Evolutionary conservation across 768 basidiomycete species (phyloP).

Genomic region (Rhizopogon roseolus): DNA sequence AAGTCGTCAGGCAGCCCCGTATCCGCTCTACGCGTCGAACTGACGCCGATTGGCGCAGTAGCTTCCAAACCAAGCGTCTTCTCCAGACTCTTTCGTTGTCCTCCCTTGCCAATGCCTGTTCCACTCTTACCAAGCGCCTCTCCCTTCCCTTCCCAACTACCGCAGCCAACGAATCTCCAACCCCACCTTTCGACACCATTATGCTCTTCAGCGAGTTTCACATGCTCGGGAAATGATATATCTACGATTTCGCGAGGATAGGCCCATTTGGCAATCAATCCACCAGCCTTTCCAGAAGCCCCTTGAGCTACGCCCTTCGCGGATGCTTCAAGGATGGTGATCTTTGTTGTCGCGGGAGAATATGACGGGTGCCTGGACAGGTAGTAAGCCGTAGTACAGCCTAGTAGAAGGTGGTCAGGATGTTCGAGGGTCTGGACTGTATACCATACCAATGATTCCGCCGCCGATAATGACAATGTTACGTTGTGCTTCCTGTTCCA

Average conservation of each 20-base stretch:
- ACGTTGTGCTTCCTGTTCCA: conserved; percentile 14
- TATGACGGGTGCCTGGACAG: conserved; percentile 55
- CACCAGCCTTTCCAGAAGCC: conserved; percentile 81
- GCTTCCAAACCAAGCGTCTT: conserved; percentile 46
- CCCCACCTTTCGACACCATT: conserved; percentile 76
- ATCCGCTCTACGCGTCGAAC: conserved; percentile 18
- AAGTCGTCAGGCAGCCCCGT: conserved; percentile 47
- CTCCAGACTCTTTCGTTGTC: conserved; percentile 43
- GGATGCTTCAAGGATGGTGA: conserved; percentile 74
- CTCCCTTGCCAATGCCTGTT: conserved; percentile 24
- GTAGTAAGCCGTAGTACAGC: conserved; percentile 76
- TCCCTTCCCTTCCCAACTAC: conserved; percentile 67
- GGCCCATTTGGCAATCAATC: conserved; percentile 84
- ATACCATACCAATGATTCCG: conserved; percentile 65
- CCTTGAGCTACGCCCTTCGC: conserved; percentile 65
- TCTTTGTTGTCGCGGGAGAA: conserved; percentile 30
- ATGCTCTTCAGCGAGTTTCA: conserved; percentile 63
- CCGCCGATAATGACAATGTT: conserved; percentile 77
- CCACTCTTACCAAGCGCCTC: conserved; percentile 23
- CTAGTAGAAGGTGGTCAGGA: not conserved
- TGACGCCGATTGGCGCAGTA: conserved; percentile 1
- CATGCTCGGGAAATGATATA: conserved; percentile 66
- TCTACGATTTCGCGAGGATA: conserved; percentile 65
- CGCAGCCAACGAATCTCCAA: conserved; percentile 71
- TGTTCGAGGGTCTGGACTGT: not conserved